Conservation (phyloP, 1,139 yeast genomes). For the Nakaseomyces bracarensis region DNA sequence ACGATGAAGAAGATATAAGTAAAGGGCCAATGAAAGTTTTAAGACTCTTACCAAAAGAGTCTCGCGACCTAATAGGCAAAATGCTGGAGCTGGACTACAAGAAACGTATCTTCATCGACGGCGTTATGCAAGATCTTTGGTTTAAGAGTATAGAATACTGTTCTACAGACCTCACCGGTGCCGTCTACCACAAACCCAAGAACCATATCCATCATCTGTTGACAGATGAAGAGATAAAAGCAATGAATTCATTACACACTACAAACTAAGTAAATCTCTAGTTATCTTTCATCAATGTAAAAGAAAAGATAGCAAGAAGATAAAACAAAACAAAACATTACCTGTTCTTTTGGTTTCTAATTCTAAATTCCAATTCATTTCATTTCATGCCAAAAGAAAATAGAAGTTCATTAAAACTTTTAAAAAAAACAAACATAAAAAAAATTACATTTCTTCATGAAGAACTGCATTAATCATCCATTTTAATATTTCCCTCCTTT, state of each 20-base stretch:
- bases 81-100: slow-evolving; percentile 69
- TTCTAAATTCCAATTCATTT: no score
- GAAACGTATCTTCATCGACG: slow-evolving; percentile 60
- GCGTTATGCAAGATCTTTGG: slow-evolving; percentile 64
- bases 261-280: slow-evolving; percentile 2
- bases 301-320: no score
- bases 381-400: no score
- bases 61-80: slow-evolving; percentile 60
- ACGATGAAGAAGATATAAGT: slow-evolving; percentile 30
- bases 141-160: slow-evolving; percentile 37
- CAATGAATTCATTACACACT: slow-evolving; percentile 5
- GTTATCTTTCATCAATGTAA: no score
- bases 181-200: slow-evolving; percentile 19
- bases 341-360: no score
- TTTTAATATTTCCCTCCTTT: no score
- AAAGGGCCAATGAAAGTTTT: slow-evolving; percentile 71
- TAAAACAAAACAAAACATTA: no score
- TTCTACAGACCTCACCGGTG: slow-evolving; percentile 33
- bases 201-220: slow-evolving; percentile 50
- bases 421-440: no score
- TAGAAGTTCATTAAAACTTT: no score
- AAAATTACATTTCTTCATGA: no score
- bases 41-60: slow-evolving; percentile 70
- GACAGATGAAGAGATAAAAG: slow-evolving; percentile 34
- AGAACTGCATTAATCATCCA: no score